These are phyloP conservation scores for Acarospora socialis DNA, from an alignment of 2,329 filamentous ascomycete species.

Conservation along the genomic window DNA sequence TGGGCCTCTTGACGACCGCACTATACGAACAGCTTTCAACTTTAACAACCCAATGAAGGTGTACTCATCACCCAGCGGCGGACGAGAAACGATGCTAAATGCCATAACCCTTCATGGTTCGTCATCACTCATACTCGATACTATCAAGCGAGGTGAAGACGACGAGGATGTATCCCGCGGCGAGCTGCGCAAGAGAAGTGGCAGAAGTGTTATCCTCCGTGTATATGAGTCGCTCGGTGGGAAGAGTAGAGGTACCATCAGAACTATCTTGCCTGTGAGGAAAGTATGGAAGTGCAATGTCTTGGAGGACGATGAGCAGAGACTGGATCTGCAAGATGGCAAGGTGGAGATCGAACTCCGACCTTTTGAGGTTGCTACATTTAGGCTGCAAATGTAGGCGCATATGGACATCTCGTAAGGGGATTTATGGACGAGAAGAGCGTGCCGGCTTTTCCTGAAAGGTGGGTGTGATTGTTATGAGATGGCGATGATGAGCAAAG, in stretches of 20 bases:
- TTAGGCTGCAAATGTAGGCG: conserved; percentile 47
- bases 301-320: conserved; percentile 72
- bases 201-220: conserved; percentile 66
- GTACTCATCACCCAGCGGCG: conserved; percentile 26
- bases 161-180: conserved; percentile 52
- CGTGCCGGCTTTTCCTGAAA: no score
- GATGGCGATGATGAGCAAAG: no score
- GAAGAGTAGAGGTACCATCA: conserved; percentile 55
- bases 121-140: conserved; percentile 64
- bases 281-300: conserved; percentile 72
- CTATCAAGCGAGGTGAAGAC: conserved; percentile 85
- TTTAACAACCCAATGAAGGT: conserved; percentile 73
- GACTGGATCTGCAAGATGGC: conserved; percentile 37
- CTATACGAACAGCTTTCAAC: conserved; percentile 70
- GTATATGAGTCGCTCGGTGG: conserved; percentile 85
- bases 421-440: no score
- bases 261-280: conserved; percentile 54
- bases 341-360: conserved; percentile 51
- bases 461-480: no score
- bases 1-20: conserved; percentile 55
- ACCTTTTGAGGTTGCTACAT: conserved; percentile 78
- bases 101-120: conserved; percentile 56
- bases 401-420: no score
- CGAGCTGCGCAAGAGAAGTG: conserved; percentile 50
- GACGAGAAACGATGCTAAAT: conserved; percentile 21